Evolutionary conservation across 106 monocot species (phyloP).

Genomic region (Phalaenopsis equestris): DNA sequence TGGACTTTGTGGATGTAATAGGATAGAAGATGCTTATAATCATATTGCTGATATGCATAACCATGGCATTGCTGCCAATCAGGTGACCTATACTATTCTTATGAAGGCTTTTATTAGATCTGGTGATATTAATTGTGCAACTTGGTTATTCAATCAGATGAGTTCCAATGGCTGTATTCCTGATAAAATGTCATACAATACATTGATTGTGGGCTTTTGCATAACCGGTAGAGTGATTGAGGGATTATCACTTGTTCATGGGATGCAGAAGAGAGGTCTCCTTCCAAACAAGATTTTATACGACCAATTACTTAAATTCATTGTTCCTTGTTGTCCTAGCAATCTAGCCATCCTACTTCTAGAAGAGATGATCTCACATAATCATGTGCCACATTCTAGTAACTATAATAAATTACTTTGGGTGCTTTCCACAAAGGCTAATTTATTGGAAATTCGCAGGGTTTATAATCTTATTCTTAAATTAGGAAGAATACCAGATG

Average conservation of each 20-base stretch:
- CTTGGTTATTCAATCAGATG: slow-evolving; percentile 33
- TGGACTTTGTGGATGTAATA: slow-evolving; percentile 32
- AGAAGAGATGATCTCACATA: slow-evolving; percentile 36
- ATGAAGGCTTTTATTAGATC: slow-evolving; percentile 20
- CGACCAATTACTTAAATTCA: slow-evolving; percentile 16
- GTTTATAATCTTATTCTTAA: slow-evolving; percentile 29
- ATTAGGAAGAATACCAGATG: slow-evolving; percentile 21
- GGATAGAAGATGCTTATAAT: slow-evolving; percentile 29
- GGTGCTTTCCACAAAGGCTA: slow-evolving; percentile 10
- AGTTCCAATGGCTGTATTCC: slow-evolving; percentile 11
- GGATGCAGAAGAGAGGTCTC: slow-evolving; percentile 38
- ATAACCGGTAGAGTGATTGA: slow-evolving; percentile 20
- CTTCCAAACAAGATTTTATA: slow-evolving; percentile 23
- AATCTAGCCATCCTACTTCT: slow-evolving; percentile 19
- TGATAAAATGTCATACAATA: slow-evolving; percentile 23
- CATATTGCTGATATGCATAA: slow-evolving; percentile 22
- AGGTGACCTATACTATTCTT: slow-evolving; percentile 36
- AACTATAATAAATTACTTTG: slow-evolving; percentile 21
- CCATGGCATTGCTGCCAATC: slow-evolving; percentile 24
- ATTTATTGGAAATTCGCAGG: slow-evolving; percentile 14
- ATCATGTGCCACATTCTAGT: slow-evolving; percentile 16
- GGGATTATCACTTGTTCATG: slow-evolving; percentile 24
- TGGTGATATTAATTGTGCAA: slow-evolving; percentile 20
- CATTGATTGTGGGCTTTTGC: slow-evolving; percentile 24
- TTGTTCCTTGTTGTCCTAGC: slow-evolving; percentile 11